Base-by-base conservation (phyloP, 371 early-diverging fungal genomes). In the Apophysomyces elegans region DNA sequence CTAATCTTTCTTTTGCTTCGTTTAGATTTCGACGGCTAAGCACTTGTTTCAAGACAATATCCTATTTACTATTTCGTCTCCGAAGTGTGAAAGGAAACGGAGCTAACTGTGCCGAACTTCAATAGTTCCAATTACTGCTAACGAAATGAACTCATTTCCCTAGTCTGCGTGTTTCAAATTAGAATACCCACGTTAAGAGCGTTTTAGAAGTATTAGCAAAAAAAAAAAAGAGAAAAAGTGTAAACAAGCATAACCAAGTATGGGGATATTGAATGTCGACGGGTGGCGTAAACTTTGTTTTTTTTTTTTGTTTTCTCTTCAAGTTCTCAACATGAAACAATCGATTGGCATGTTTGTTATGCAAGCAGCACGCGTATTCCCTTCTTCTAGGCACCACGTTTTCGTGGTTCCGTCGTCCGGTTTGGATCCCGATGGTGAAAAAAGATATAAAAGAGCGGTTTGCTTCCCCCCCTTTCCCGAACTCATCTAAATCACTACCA, bases 201-300 rank as follows among this genome's bases (percentile, higher is more conserved):
- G 54, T 50, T 50, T 50, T 18, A 45, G 16, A 16, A 45, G 16
- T 26, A 26, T 1, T 4, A 43, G 14, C 18, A 47, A 47, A 47
- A 16, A 47, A 47, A 47, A 16, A 13, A 46, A 46, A 47, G 32
- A 26, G 32, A 26, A 26, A 26, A 26, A 26, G 32, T 26, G 32
- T 26, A 47, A n/a, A 47, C n/a, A n/a, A 18, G 9, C 54, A 50
- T 50, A 50, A 21, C 54, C 54, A 50, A 21, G 54, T 50, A 50
- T 50, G 54, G 54, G 21, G 54, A 50, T 50, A 50, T 50, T 50
- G 54, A 50, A 50, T 50, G 54, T 50, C 54, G 54, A 50, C 54
- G 54, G 54, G 54, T 50, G 54, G 54, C 54, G 54, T 50, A 50
- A 50, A 50, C 54, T 50, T 50, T 50, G 54, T 50, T 50, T 50